phyloP scores from a whole-genome alignment of 2,329 filamentous ascomycete genomes.

The Hymenoscyphus occultus region DNA sequence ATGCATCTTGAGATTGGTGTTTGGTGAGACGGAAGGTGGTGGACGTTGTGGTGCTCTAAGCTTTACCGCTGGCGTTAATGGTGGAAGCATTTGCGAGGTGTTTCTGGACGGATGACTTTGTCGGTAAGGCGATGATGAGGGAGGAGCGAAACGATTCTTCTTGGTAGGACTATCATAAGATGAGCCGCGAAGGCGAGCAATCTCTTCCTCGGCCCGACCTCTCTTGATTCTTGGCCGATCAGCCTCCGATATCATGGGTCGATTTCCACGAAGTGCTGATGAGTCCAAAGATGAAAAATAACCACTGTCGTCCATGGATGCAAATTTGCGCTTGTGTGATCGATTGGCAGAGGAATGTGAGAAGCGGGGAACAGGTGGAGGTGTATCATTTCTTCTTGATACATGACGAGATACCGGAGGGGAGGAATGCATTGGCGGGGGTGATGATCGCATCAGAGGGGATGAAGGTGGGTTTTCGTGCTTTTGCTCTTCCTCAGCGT shows the following conservation, averaged over 20 bases:
- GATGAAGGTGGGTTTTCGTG: slow-evolving; percentile 36
- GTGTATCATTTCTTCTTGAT: slow-evolving; percentile 64
- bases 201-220: slow-evolving; percentile 91
- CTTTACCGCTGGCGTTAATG: slow-evolving; percentile 80
- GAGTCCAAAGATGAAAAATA: slow-evolving; percentile 97
- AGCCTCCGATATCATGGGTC: slow-evolving; percentile 72
- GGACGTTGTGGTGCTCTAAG: slow-evolving; percentile 61
- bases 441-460: slow-evolving; percentile 63
- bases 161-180: slow-evolving; percentile 90
- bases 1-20: slow-evolving; percentile 86
- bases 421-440: slow-evolving; percentile 82
- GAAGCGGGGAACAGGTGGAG: slow-evolving; percentile 65
- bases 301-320: slow-evolving; percentile 85
- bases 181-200: slow-evolving; percentile 86
- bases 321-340: slow-evolving; percentile 70
- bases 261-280: slow-evolving; percentile 72
- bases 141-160: slow-evolving; percentile 44
- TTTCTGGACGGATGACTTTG: slow-evolving; percentile 41
- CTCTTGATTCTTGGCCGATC: slow-evolving; percentile 80
- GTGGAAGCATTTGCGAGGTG: slow-evolving; percentile 62
- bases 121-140: slow-evolving; percentile 69
- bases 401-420: slow-evolving; percentile 68
- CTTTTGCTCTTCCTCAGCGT: slow-evolving; percentile 55
- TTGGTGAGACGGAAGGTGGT: slow-evolving; percentile 79
- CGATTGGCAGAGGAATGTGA: slow-evolving; percentile 60